These are phyloP conservation scores for Platanthera zijinensis DNA, from an alignment of 106 monocot genomes.

Conservation along the genomic window DNA sequence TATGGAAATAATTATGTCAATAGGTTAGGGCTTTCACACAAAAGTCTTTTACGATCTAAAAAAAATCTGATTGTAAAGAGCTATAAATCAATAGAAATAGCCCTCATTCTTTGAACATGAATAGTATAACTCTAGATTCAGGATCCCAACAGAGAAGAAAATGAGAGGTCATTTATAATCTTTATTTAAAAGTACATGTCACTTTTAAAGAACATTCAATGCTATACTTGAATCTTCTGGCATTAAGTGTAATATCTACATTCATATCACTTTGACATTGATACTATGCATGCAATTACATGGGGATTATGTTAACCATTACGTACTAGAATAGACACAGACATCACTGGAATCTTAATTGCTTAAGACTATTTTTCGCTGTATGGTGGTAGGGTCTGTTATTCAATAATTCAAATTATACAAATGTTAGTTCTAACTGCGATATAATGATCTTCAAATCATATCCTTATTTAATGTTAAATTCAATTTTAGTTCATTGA, in stretches of 20 bases:
- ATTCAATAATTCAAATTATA: too few relatives aligned
- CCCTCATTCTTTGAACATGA: neutral
- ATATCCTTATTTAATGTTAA: too few relatives aligned
- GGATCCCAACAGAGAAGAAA: neutral
- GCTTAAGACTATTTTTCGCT: too few relatives aligned
- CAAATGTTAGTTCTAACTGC: too few relatives aligned
- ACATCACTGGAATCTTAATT: conserved; percentile 27
- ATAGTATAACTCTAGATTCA: neutral
- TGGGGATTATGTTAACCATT: neutral
- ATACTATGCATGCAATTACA: neutral
- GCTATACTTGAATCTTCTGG: neutral
- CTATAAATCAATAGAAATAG: neutral
- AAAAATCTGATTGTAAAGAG: neutral
- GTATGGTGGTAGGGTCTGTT: too few relatives aligned
- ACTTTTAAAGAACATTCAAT: neutral
- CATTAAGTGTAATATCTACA: neutral
- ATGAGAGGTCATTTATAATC: neutral
- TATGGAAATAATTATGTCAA: neutral
- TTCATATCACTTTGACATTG: neutral
- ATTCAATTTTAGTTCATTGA: too few relatives aligned
- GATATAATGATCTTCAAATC: too few relatives aligned
- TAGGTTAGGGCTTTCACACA: neutral
- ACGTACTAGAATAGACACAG: conserved; percentile 88
- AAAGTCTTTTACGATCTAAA: neutral
- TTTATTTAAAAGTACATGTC: neutral